Evolutionary conservation across 2,329 filamentous ascomycete genomes (phyloP).

Genomic region (Nigrospora osmanthi): DNA sequence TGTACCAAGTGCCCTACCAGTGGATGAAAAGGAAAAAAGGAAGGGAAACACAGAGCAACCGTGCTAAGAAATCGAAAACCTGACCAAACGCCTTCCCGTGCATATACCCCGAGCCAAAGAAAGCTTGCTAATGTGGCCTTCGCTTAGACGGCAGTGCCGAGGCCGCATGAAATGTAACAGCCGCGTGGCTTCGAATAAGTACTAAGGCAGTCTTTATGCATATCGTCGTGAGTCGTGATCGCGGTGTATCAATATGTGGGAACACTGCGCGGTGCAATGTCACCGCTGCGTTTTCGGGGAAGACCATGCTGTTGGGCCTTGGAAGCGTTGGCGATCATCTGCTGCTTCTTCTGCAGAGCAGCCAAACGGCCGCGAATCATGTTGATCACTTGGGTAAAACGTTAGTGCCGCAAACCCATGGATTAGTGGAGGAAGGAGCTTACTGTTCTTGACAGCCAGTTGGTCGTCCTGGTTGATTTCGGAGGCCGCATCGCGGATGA

Average conservation of each 20-base stretch:
- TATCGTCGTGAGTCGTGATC: conserved; percentile 4
- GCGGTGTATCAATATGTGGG: conserved; percentile 24
- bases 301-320: conserved; percentile 37
- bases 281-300: conserved; percentile 44
- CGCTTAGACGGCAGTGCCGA: not conserved
- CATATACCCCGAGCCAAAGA: too few relatives aligned
- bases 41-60: too few relatives aligned
- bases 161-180: not conserved
- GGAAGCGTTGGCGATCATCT: conserved; percentile 51
- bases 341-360: conserved; percentile 52
- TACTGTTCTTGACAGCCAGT: conserved; percentile 66
- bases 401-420: conserved; percentile 20
- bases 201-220: conserved; percentile 2
- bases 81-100: too few relatives aligned
- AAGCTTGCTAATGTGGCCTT: too few relatives aligned
- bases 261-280: conserved; percentile 46
- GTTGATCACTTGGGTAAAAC: conserved; percentile 41
- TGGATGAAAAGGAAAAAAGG: too few relatives aligned
- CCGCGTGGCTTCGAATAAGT: conserved; percentile 2
- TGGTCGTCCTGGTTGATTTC: conserved; percentile 62
- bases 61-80: too few relatives aligned
- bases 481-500: conserved; percentile 33
- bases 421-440: conserved; percentile 20
- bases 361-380: conserved; percentile 53
- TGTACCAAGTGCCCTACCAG: too few relatives aligned